Conservation (phyloP, 192 early-diverging fungal species). For the Rhizophagus sp. region DNA sequence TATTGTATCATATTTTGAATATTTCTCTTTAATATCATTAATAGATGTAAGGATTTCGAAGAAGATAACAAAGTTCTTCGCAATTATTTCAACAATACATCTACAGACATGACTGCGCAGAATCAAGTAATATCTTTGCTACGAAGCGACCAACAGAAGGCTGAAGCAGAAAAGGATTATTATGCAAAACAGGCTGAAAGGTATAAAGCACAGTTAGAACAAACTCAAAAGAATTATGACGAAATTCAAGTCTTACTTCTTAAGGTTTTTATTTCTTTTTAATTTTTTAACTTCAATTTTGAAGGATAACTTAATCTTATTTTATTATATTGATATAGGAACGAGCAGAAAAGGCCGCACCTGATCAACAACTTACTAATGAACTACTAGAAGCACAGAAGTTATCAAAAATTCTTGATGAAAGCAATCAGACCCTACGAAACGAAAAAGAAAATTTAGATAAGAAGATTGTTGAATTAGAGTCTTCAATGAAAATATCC, state of each 20-base stretch:
- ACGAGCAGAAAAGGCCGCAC: background rate
- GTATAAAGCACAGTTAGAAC: slow-evolving; percentile 60
- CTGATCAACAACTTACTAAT: slow-evolving; percentile 51
- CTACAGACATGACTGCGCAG: slow-evolving; percentile 39
- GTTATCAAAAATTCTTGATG: slow-evolving; percentile 67
- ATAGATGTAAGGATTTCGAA: slow-evolving; percentile 20
- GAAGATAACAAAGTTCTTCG: slow-evolving; percentile 7
- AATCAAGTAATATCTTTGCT: slow-evolving; percentile 67
- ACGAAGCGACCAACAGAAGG: slow-evolving; percentile 74
- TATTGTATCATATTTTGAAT: slow-evolving; percentile 43
- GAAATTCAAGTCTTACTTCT: slow-evolving; percentile 61
- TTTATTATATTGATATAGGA: background rate
- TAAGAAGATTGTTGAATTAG: slow-evolving; percentile 38
- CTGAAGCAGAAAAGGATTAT: slow-evolving; percentile 65
- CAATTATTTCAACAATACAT: slow-evolving; percentile 15
- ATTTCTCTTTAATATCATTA: slow-evolving; percentile 11
- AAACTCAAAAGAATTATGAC: slow-evolving; percentile 67
- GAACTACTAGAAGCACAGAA: slow-evolving; percentile 69
- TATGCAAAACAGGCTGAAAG: slow-evolving; percentile 68
- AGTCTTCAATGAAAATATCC: slow-evolving; percentile 29
- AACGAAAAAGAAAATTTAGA: slow-evolving; percentile 51
- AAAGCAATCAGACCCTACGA: slow-evolving; percentile 77
- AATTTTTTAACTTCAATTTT: slow-evolving; percentile 36
- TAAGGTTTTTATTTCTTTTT: slow-evolving; percentile 45
- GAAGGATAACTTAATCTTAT: no score